phyloP scores from a whole-genome alignment of 805 yeast genomes.

The Saccharomycopsis fermentans region DNA sequence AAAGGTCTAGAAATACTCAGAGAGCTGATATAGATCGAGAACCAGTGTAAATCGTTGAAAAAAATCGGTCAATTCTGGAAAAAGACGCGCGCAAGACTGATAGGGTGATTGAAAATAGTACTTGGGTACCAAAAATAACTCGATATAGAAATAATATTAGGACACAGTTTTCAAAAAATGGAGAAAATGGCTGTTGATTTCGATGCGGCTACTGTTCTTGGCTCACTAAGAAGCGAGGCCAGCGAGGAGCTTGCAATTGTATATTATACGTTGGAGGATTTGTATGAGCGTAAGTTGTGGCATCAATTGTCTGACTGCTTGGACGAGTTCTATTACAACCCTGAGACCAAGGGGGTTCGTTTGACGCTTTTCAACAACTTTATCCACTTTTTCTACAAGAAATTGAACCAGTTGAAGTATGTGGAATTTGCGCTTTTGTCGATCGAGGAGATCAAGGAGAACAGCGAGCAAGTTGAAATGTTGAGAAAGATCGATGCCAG shows the following conservation, averaged over 20 bases:
- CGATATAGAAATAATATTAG: too few relatives aligned
- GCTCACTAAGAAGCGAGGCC: constrained; percentile 12
- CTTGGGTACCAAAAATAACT: too few relatives aligned
- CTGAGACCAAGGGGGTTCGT: constrained; percentile 45
- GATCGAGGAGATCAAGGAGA: constrained; percentile 32
- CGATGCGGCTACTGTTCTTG: constrained; percentile 13
- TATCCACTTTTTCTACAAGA: constrained; percentile 53
- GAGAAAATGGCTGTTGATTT: constrained; percentile 12
- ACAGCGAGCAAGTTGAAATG: constrained; percentile 41
- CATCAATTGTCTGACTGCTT: constrained; percentile 77
- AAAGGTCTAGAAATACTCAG: background rate
- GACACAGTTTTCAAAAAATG: background rate
- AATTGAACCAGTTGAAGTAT: constrained; percentile 68
- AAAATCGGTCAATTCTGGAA: too few relatives aligned
- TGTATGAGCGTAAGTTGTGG: constrained; percentile 86
- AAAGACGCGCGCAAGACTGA: too few relatives aligned
- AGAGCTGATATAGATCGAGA: background rate
- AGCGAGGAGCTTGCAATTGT: constrained; percentile 14
- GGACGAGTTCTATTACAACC: constrained; percentile 46
- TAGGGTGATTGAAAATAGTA: too few relatives aligned
- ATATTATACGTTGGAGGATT: constrained; percentile 50
- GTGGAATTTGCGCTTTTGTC: constrained; percentile 63
- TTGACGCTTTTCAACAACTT: constrained; percentile 62
- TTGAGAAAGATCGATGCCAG: constrained; percentile 35
- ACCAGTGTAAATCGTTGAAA: background rate